A percentile compares a stretch with the other conserved stretches of the same genome.
Conservation (phyloP, 2,329 filamentous ascomycete species). For the Monosporascus sp. region DNA sequence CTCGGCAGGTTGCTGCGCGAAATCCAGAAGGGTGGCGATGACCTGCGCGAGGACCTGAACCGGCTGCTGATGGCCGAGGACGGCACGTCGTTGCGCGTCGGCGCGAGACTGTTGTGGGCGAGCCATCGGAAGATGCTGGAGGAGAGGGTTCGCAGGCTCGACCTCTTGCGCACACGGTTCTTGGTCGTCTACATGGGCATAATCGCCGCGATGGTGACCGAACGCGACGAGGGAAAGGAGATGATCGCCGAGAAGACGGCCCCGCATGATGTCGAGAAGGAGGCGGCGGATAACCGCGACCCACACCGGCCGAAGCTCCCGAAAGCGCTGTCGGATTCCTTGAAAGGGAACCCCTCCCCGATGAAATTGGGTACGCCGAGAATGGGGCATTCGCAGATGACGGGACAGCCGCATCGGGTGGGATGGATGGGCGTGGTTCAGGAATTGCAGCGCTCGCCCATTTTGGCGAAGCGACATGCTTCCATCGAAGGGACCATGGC, state of each 20-base stretch:
- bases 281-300: constrained; percentile 9
- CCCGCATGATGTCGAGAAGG: constrained; percentile 1
- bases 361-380: constrained; percentile 50
- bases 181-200: constrained; percentile 60
- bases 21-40: constrained; percentile 56
- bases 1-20: constrained; percentile 53
- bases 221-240: constrained; percentile 25
- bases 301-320: constrained; percentile 31
- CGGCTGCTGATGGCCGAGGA: constrained; percentile 42
- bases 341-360: constrained; percentile 42
- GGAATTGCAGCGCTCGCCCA: constrained; percentile 56
- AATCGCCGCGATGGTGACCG: constrained; percentile 35
- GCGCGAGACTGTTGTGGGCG: constrained; percentile 54
- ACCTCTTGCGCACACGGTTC: constrained; percentile 60
- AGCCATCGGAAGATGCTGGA: constrained; percentile 48
- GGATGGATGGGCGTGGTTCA: constrained; percentile 61
- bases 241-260: constrained; percentile 27
- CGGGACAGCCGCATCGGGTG: constrained; percentile 41
- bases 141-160: constrained; percentile 53
- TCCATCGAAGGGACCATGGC: constrained; percentile 55
- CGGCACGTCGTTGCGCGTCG: constrained; percentile 38
- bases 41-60: constrained; percentile 56
- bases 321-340: constrained; percentile 38
- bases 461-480: constrained; percentile 57
- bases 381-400: constrained; percentile 46